phyloP scores from a whole-genome alignment of 495 filamentous ascomycete genomes.

The Lasiosphaeria hispida region DNA sequence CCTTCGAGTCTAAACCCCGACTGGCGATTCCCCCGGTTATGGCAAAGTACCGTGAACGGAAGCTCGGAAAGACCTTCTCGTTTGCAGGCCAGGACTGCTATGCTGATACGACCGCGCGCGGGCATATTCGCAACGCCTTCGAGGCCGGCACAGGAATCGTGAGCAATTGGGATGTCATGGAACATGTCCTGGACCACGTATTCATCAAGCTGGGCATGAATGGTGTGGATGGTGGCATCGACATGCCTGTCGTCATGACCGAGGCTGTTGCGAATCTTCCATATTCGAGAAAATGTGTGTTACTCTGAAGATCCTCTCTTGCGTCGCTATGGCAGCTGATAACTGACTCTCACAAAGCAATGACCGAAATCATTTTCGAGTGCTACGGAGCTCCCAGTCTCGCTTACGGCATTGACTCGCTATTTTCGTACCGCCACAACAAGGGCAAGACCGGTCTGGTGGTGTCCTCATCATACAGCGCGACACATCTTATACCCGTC shows the following conservation, averaged over 20 bases:
- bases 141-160: conserved; percentile 87
- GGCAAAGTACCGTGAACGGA: conserved; percentile 90
- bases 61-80: conserved; percentile 80
- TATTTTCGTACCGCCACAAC: conserved; percentile 94
- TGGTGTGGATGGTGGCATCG: conserved; percentile 66
- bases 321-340: neutral
- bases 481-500: conserved; percentile 95
- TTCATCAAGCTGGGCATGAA: conserved; percentile 92
- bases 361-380: conserved; percentile 96
- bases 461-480: conserved; percentile 85
- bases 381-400: conserved; percentile 86
- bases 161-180: conserved; percentile 96
- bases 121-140: conserved; percentile 86
- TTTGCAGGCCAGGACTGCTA: conserved; percentile 92
- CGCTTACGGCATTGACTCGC: conserved; percentile 89
- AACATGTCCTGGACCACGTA: conserved; percentile 85
- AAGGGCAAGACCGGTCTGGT: conserved; percentile 84
- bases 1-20: conserved; percentile 77
- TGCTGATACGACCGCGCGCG: conserved; percentile 85
- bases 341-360: conserved; percentile 55
- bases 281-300: conserved; percentile 81
- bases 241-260: conserved; percentile 89
- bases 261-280: conserved; percentile 87
- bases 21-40: conserved; percentile 82
- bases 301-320: neutral